Evolutionary conservation across 2,329 filamentous ascomycete genomes (phyloP), one percentile per base, ranked within the genome.

Genomic region (Colletotrichum zoysiae): DNA sequence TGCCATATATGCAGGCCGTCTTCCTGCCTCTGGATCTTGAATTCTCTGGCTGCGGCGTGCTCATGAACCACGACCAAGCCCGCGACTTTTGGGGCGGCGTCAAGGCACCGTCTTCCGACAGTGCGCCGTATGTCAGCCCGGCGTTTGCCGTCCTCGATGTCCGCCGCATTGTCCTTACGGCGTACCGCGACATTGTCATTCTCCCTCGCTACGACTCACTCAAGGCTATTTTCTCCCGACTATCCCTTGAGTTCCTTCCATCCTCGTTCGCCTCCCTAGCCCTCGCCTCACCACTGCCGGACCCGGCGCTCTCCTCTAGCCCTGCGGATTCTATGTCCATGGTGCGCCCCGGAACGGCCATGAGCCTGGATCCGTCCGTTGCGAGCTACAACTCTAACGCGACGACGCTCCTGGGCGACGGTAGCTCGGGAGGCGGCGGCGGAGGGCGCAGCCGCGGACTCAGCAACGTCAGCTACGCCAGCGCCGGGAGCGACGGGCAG

Each of bases 1-100:
- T 98, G 6, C 96, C 96, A 0, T 98, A 97, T 78, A 91, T 99
- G 77, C 95, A 98, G 83, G 95, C 95, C 1, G 95, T 98, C 1
- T 98, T 99, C 78, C 84, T 99, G 1, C 96, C 95, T 0, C 84
- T 99, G 1, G 96, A 99, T 78, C 88, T 97, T 14, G 96, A 99
- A 79, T 97, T 99, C 79, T 92, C 94, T 65, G 96, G 95, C 7
- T 88, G 89, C 58, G 96, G 96, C 20, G 86, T 90, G 0, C 88
- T 98, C 67, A 92, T 98, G 88, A 91, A 88, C 0, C 81, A 88
- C 0, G 90, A 94, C 6, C 92, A 97, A 81, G 93, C 95, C 5
- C 90, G 91, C 51, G 95, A 98, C 71, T 97, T 98, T 78, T 98
- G 95, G 95, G 93, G 93, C 38, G 91, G 91, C 8, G 87, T 93